These are phyloP conservation scores for Sambucus nigra DNA, from an alignment of 129 eudicot genomes.

Conservation along the genomic window DNA sequence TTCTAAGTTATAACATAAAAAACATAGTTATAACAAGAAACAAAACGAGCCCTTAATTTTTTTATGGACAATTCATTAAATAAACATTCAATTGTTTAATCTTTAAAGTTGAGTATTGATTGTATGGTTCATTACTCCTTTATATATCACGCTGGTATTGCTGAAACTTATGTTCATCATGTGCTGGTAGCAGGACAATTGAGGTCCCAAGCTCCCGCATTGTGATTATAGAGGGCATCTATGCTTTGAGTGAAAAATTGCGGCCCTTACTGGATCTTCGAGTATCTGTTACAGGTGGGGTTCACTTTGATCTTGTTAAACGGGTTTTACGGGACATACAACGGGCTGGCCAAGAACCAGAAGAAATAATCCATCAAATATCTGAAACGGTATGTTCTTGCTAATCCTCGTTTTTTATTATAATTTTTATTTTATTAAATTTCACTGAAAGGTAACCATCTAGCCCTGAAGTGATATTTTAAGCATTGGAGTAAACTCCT, in stretches of 20 bases:
- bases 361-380: slow-evolving; percentile 93
- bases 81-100: too few species aligned
- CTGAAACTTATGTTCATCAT: slow-evolving; percentile 7
- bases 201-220: slow-evolving; percentile 88
- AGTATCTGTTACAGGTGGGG: slow-evolving; percentile 97
- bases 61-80: too few species aligned
- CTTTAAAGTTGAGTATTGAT: too few species aligned
- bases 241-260: slow-evolving; percentile 84
- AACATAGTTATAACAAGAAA: too few species aligned
- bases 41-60: too few species aligned
- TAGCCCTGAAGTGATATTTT: too few species aligned
- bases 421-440: too few species aligned
- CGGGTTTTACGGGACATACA: slow-evolving; percentile 95
- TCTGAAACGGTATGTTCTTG: slow-evolving; percentile 77
- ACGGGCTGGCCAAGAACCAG: slow-evolving; percentile 97
- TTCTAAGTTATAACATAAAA: too few species aligned
- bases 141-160: slow-evolving; percentile 7
- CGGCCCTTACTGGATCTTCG: slow-evolving; percentile 92
- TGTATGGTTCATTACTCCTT: not conserved
- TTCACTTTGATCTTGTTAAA: slow-evolving; percentile 96
- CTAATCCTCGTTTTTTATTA: not conserved
- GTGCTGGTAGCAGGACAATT: slow-evolving; percentile 51
- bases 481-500: too few species aligned
- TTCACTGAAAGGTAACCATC: too few species aligned
- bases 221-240: slow-evolving; percentile 90